Evolutionary conservation across 2,329 filamentous ascomycete species (phyloP), one percentile per base, ranked within the genome.

Genomic region (Teratosphaeria zuluensis): DNA sequence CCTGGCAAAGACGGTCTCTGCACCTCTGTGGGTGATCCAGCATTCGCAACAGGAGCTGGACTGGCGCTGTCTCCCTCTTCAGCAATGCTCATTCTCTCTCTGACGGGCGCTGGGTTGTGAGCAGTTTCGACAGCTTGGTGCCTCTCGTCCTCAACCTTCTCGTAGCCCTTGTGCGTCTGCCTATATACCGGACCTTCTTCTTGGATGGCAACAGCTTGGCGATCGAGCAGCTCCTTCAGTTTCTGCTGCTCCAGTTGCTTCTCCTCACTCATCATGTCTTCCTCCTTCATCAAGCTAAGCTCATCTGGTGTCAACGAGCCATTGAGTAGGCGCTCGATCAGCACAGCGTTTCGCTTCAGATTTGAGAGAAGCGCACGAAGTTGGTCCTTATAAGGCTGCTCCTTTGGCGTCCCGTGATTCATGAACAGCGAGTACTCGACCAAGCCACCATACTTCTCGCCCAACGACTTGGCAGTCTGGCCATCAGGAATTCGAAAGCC

Each of bases 121-220:
- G 78, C 73, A 6, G 77, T 76, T 61, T 81, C 78, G 31, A 59
- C 69, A 59, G 70, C 69, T 61, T 79, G 55, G 75, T 42, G 51
- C 21, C 42, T 79, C 35, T 95, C 90, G 53, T 88, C 85, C 62
- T 92, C 91, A 16, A 97, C 81, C 16, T 96, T 74, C 70, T 97
- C 94, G 59, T 96, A 92, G 12, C 94, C 94, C 73, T 97, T 97
- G 77, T 97, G 92, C 1, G 92, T 96, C 65, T 89, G 85, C 67
- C 91, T 84, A 58, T 96, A 86, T 2, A 91, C 85, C 3, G 92
- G 88, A 1, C 84, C 90, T 54, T 84, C 81, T 14, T 78, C 75
- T 42, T 90, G 83, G 60, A 92, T 85, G 35, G 95, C 81, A 53
- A 94, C 92, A 53, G 92, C 89, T 72, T 92, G 89, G 67, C 91